Evolutionary conservation across 805 yeast species (phyloP), one percentile per base, ranked within the genome.

Genomic region (Maudiozyma serrabonitensis): DNA sequence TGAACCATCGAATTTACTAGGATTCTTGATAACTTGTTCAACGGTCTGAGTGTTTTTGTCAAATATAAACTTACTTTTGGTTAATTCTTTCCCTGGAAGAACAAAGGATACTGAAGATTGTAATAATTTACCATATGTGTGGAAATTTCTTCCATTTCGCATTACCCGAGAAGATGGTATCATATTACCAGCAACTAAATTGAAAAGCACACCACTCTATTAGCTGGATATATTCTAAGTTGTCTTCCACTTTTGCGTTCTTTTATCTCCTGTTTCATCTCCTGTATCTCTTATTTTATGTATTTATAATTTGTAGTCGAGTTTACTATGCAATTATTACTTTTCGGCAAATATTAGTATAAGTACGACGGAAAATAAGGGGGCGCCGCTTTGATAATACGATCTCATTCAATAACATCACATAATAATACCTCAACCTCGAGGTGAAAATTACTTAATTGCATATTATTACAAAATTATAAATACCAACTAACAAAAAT

Each of bases 21-120:
- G 15, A 13, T 28, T 21, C 8, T 16, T 46, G 7, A 55, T 42
- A 12, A 38, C 8, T 28, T 43, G 35, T 32, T 34, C 23, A 21
- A 60, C 50, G 16, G 57, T 48, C 11, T 35, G 37, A 3, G 60
- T 47, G 18, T 48, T 42, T 13, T 54, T 45, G 7, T 37, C 23
- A 37, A 47, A 47, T 32, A 41, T 32, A 41, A 46, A 46, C 26
- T 41, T 46, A 8, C 19, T n/a, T 15, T 34, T 46, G 4, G 39
- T 46, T 6, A 39, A n/a, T 11, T 39, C 26, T 15, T 28, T 39
- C 1, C 15, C 34, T 26, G 47, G 47, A 4, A 45, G n/a, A 1
- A 23, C 21, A 13, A 21, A 15, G 6, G 16, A 12, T 11, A 12
- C 32, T 15, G 32, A 16, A 9, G 31, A 12, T 3, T 44, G 28